These are phyloP conservation scores for Lactuca sativa DNA, from an alignment of 129 eudicot genomes.

Conservation along the genomic window DNA sequence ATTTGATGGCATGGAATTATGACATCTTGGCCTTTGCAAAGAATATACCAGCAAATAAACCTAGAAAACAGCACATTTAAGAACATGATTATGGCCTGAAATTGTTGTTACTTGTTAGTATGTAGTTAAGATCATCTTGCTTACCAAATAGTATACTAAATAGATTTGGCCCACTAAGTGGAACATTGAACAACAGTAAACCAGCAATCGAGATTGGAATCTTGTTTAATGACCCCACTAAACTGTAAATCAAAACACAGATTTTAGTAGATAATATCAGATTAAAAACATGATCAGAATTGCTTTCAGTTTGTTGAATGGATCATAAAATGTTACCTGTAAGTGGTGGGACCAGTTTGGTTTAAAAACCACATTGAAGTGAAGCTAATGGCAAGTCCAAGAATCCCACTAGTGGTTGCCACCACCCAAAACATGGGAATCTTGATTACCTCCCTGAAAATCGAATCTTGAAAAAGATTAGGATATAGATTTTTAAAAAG, in stretches of 20 bases:
- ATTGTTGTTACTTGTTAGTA: background rate
- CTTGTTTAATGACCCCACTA: slow-evolving; percentile 81
- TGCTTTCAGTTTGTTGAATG: slow-evolving; percentile 13
- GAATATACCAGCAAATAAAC: slow-evolving; percentile 78
- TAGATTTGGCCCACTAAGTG: slow-evolving; percentile 57
- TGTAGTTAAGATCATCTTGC: slow-evolving; percentile 13
- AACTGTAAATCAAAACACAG: slow-evolving; percentile 35
- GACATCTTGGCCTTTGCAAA: slow-evolving; percentile 86
- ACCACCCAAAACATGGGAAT: slow-evolving; percentile 80
- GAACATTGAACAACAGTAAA: slow-evolving; percentile 70
- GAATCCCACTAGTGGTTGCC: slow-evolving; percentile 73
- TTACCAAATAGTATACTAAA: slow-evolving; percentile 83
- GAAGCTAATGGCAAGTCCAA: slow-evolving; percentile 82
- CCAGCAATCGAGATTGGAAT: slow-evolving; percentile 85
- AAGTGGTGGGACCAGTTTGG: slow-evolving; percentile 82
- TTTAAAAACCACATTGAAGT: slow-evolving; percentile 83
- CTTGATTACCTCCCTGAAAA: slow-evolving; percentile 56
- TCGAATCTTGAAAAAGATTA: slow-evolving; percentile 7
- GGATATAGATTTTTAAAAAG: background rate
- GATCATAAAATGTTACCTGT: slow-evolving; percentile 49
- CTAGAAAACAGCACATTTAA: slow-evolving; percentile 32
- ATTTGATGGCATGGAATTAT: slow-evolving; percentile 22
- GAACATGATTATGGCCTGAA: slow-evolving; percentile 4
- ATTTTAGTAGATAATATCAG: background rate
- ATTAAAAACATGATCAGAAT: slow-evolving; percentile 1